phyloP scores from a whole-genome alignment of 78 protist species.

The Abeoforma whisleri region DNA sequence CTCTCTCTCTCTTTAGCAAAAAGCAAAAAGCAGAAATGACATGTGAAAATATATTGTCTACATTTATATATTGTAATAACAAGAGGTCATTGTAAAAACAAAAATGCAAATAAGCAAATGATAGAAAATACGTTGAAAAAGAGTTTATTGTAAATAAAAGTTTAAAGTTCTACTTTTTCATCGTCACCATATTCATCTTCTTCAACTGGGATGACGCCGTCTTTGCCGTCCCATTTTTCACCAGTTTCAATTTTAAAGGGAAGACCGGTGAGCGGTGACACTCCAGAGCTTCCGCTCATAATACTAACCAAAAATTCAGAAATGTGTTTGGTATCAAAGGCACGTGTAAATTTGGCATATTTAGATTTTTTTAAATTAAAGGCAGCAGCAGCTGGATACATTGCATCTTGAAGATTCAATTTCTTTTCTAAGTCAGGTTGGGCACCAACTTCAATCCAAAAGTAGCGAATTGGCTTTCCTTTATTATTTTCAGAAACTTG shows the following conservation, averaged over 20 bases:
- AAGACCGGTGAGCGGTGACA: neutral
- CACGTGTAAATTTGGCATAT: slow-evolving; percentile 15
- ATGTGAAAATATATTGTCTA: no score
- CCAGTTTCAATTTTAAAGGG: neutral
- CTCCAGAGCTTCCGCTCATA: slow-evolving; percentile 36
- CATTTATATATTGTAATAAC: no score
- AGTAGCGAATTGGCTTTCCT: slow-evolving; percentile 10
- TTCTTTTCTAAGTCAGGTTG: slow-evolving; percentile 20
- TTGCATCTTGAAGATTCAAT: slow-evolving; percentile 13
- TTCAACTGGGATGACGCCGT: neutral
- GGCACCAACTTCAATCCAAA: neutral
- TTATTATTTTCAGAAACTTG: slow-evolving; percentile 1
- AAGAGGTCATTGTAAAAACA: no score
- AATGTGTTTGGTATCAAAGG: slow-evolving; percentile 1
- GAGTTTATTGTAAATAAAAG: no score
- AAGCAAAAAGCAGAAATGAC: no score
- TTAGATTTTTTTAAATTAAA: slow-evolving; percentile 23
- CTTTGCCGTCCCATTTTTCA: slow-evolving; percentile 32
- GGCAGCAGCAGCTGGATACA: slow-evolving; percentile 40
- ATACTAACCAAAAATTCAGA: neutral
- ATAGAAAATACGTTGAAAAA: no score
- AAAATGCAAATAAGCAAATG: no score
- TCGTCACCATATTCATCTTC: neutral
- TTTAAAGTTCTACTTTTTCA: no score
- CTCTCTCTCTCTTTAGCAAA: no score